Conservation (phyloP, 148 eudicot species). For the Rhododendron ferrugineum region DNA sequence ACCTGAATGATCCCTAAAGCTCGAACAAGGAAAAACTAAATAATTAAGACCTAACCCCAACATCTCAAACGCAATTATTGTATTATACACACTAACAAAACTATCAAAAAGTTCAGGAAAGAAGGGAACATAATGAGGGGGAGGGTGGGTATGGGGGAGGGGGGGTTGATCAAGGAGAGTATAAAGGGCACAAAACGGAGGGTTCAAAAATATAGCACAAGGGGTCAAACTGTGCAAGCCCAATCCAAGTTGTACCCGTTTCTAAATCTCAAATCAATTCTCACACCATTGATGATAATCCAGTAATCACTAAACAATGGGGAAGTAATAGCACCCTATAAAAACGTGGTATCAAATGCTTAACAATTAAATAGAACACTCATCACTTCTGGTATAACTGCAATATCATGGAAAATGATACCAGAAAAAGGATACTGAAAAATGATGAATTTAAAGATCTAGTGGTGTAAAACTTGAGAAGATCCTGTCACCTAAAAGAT, state of each 20-base stretch:
- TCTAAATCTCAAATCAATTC: background rate
- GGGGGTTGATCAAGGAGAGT: background rate
- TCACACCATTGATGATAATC: background rate
- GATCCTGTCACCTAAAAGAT: background rate
- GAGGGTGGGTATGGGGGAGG: background rate
- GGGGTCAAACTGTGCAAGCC: background rate
- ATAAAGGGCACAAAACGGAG: background rate
- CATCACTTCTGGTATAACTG: background rate
- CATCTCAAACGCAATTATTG: background rate
- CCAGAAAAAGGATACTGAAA: background rate
- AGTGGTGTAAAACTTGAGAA: background rate
- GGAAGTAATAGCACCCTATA: background rate
- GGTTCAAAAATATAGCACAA: background rate
- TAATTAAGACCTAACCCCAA: background rate
- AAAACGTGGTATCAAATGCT: background rate
- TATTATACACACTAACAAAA: background rate
- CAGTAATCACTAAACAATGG: background rate
- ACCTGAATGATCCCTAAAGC: background rate
- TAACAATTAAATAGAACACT: background rate
- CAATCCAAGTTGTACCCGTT: background rate
- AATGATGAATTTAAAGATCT: background rate
- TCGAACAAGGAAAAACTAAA: background rate
- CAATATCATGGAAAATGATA: background rate
- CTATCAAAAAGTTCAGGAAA: background rate
- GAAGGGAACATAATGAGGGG: background rate